These are phyloP conservation scores for Aspergillus novoparasiticus DNA, from an alignment of 2,329 filamentous ascomycete genomes.

Conservation along the genomic window DNA sequence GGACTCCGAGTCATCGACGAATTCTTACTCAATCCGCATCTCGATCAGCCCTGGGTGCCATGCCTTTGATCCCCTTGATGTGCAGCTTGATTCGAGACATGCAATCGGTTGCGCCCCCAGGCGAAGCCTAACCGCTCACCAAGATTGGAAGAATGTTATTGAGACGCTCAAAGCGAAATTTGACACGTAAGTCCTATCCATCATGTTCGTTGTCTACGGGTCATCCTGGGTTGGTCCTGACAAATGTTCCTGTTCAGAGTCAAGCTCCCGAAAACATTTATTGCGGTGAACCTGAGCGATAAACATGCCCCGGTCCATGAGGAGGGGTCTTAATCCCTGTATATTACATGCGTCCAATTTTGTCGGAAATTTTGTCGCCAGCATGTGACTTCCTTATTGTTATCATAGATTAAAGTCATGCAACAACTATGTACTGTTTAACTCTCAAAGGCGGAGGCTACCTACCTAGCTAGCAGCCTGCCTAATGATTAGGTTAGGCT, in stretches of 20 bases:
- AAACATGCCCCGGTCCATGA: conserved; percentile 42
- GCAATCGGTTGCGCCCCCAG: conserved; percentile 94
- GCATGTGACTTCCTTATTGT: background rate
- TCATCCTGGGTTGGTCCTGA: conserved; percentile 1
- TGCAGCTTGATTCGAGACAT: conserved; percentile 93
- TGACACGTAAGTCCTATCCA: conserved; percentile 70
- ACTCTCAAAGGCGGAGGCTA: background rate
- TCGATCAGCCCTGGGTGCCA: conserved; percentile 95
- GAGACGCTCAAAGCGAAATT: conserved; percentile 94
- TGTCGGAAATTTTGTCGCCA: background rate
- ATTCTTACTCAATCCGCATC: conserved; percentile 94
- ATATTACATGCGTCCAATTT: background rate
- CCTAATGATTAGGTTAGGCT: background rate
- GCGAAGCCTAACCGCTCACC: conserved; percentile 84
- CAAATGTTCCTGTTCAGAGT: conserved; percentile 37
- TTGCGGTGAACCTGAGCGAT: conserved; percentile 55
- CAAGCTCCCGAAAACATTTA: conserved; percentile 55
- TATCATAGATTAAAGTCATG: background rate
- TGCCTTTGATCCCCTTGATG: conserved; percentile 92
- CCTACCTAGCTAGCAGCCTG: background rate
- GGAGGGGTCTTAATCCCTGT: background rate
- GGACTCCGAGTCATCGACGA: conserved; percentile 74
- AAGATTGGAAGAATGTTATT: conserved; percentile 96
- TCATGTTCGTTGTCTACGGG: background rate
- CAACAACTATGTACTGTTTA: background rate